Percentiles rank a stretch among this genome's conserved stretches.
Conservation (phyloP, 139 green algal genomes). For the Auxenochlorella pyrenoidosa region DNA sequence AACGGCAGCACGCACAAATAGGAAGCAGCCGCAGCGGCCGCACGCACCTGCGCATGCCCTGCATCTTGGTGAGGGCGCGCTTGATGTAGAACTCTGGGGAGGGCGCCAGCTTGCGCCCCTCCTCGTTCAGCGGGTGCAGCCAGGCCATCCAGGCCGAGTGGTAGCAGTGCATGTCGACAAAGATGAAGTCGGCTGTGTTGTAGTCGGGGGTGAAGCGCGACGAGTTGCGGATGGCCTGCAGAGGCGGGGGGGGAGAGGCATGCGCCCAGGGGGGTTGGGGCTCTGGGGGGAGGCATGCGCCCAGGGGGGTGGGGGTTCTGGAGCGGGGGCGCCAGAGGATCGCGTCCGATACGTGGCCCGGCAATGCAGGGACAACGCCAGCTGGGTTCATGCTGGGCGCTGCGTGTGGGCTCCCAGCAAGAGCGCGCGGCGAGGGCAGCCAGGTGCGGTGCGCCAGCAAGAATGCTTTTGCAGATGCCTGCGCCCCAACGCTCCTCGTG, state of each 20-base stretch:
- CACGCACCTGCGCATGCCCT: conserved; percentile 38
- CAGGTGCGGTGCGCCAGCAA: too few relatives aligned
- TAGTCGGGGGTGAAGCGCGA: neutral
- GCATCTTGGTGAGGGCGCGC: conserved; percentile 25
- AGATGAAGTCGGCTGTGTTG: conserved; percentile 46
- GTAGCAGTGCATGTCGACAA: conserved; percentile 57
- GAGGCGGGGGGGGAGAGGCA: neutral
- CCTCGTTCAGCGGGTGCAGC: conserved; percentile 42
- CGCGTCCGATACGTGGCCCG: too few relatives aligned
- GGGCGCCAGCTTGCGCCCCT: conserved; percentile 3
- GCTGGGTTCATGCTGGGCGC: too few relatives aligned
- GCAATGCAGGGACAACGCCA: too few relatives aligned
- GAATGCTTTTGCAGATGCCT: too few relatives aligned
- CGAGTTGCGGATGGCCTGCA: conserved; percentile 36
- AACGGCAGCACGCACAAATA: too few relatives aligned
- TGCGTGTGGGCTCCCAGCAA: too few relatives aligned
- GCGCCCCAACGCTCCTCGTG: too few relatives aligned
- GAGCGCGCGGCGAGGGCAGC: too few relatives aligned
- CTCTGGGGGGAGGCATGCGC: neutral
- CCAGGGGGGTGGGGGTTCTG: too few relatives aligned
- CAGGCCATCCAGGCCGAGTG: conserved; percentile 50
- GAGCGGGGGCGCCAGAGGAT: too few relatives aligned
- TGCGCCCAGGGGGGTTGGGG: neutral
- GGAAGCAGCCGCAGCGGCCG: too few relatives aligned
- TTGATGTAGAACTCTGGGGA: conserved; percentile 39